A percentile compares a stretch with the other conserved stretches of the same genome.
phyloP scores from a whole-genome alignment of 768 basidiomycete genomes.

The Panellus pusillus region DNA sequence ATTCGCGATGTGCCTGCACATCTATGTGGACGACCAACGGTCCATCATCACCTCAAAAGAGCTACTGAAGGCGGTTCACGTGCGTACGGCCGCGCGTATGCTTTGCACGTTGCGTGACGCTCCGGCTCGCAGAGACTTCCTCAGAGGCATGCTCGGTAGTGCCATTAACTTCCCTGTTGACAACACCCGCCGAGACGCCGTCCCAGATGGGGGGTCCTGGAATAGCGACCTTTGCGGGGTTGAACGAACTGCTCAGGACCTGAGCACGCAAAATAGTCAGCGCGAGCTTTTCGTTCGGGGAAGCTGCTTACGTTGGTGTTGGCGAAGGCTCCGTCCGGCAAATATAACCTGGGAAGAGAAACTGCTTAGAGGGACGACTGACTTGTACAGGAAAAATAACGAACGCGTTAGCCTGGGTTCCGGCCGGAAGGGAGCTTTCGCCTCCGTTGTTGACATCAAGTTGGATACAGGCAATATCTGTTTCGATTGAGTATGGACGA shows the following conservation, averaged over 20 bases:
- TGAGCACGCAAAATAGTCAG: not conserved
- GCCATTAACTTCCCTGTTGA: not conserved
- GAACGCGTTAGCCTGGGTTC: constrained; percentile 21
- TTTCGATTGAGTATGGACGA: not conserved
- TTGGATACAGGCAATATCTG: constrained; percentile 25
- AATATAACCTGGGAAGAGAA: constrained; percentile 14
- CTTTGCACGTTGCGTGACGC: too few species aligned
- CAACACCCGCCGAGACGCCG: constrained; percentile 3
- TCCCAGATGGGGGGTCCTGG: constrained; percentile 20
- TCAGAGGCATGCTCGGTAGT: not conserved
- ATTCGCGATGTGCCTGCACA: too few species aligned
- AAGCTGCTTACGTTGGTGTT: constrained; percentile 18
- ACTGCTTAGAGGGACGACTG: not conserved
- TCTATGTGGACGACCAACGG: too few species aligned
- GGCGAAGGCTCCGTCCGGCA: constrained; percentile 18
- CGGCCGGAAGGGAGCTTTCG: constrained; percentile 14
- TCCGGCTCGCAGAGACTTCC: not conserved
- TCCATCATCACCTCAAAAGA: too few species aligned
- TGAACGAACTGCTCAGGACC: constrained; percentile 13
- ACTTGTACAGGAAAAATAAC: not conserved
- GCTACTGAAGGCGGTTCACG: too few species aligned
- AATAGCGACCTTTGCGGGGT: constrained; percentile 10
- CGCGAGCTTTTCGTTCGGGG: not conserved
- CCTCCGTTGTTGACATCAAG: constrained; percentile 23
- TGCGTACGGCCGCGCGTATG: too few species aligned